Evolutionary conservation across 495 filamentous ascomycete species (phyloP).

Genomic region (Evansstolkia leycettana): DNA sequence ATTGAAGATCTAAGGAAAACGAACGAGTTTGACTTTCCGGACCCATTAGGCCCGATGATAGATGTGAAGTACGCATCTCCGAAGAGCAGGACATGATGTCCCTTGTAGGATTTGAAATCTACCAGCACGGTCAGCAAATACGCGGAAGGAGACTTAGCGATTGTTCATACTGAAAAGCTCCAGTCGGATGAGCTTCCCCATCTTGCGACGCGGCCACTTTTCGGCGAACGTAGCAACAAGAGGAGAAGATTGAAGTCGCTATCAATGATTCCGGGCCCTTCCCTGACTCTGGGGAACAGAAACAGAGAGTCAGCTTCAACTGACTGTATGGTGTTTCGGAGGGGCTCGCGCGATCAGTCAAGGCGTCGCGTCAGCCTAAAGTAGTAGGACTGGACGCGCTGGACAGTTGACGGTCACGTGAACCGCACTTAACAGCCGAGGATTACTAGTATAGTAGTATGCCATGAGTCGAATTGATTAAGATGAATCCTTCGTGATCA

Average conservation of each 20-base stretch:
- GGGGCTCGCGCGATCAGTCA: conserved; percentile 10
- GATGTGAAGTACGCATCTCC: conserved; percentile 99
- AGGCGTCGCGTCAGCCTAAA: conserved; percentile 6
- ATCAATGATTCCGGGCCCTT: conserved; percentile 7
- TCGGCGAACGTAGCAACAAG: conserved; percentile 16
- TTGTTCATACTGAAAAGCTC: conserved; percentile 75
- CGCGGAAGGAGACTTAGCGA: conserved; percentile 1
- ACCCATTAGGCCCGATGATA: conserved; percentile 98
- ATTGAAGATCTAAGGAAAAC: conserved; percentile 15
- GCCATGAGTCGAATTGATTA: no score
- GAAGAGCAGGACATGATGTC: conserved; percentile 84
- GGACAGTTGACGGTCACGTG: conserved; percentile 7
- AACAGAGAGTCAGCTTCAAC: conserved; percentile 1
- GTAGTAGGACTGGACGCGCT: conserved; percentile 8
- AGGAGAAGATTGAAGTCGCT: conserved; percentile 6
- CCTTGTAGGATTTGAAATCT: conserved; percentile 99
- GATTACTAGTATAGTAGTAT: no score
- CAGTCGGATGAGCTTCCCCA: conserved; percentile 86
- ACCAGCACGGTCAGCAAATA: conserved; percentile 18
- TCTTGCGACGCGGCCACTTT: conserved; percentile 30
- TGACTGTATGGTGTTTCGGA: conserved; percentile 7
- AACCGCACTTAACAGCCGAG: no score
- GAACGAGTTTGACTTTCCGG: conserved; percentile 98
- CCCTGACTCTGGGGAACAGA: conserved; percentile 4
- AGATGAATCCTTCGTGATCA: no score